Evolutionary conservation across 2,329 filamentous ascomycete species (phyloP).

Genomic region (Colletotrichum acutatum): DNA sequence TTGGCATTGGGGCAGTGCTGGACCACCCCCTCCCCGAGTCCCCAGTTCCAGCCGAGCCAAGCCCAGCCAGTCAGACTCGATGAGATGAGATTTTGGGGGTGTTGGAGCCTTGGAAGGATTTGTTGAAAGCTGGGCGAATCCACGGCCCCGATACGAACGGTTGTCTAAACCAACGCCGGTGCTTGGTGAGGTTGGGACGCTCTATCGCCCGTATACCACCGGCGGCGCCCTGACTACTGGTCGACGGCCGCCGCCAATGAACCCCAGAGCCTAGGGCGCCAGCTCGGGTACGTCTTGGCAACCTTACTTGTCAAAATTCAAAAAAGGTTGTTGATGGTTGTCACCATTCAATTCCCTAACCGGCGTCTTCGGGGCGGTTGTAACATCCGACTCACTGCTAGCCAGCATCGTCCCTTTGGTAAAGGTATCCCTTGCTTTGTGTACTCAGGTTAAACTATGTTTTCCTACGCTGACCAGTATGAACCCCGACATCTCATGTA

Average conservation of each 20-base stretch:
- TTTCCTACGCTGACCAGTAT: not conserved
- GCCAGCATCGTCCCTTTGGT: not conserved
- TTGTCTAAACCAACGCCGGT: conserved; percentile 4
- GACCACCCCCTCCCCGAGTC: not conserved
- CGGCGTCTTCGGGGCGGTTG: conserved; percentile 1
- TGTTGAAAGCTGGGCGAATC: not conserved
- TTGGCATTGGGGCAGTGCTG: conserved; percentile 33
- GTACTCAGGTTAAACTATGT: not conserved
- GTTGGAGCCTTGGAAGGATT: not conserved
- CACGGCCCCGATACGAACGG: conserved; percentile 6
- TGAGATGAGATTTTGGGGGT: not conserved
- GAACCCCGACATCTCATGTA: not conserved
- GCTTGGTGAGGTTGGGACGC: not conserved
- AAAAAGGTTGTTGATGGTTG: not conserved
- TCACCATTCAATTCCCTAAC: not conserved
- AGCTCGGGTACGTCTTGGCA: not conserved
- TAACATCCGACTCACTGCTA: not conserved
- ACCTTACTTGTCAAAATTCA: not conserved
- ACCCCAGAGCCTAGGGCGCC: not conserved
- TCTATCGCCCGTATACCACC: conserved; percentile 6
- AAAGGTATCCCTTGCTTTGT: not conserved
- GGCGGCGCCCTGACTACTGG: not conserved
- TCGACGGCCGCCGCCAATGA: not conserved
- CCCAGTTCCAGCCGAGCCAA: not conserved
- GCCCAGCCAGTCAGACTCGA: not conserved